Evolutionary conservation across 129 eudicot genomes (phyloP), one percentile per base, ranked within the genome.

Genomic region (Flaveria sonorensis): DNA sequence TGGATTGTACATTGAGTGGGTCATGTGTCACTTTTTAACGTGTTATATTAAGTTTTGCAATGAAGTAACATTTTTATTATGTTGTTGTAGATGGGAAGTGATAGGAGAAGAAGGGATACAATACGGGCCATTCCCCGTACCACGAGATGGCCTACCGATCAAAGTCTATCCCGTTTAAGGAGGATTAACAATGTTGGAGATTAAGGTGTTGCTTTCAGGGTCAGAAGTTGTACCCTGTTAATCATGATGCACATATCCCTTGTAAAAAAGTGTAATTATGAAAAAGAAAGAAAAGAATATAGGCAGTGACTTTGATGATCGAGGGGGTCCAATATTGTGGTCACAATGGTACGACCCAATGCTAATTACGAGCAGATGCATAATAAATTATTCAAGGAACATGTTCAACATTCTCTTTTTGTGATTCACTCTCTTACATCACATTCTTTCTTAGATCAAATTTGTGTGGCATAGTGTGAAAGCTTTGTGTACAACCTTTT

Each of bases 61-160:
- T 0, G 3, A 12, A 18, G 28, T 52, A 23, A 56, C 18, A 24
- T 7, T 45, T 77, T 10, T 19, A 3, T 59, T 70, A 10, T 47
- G 60, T 30, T 72, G 10, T 3, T 68, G 79, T 73, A 92, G 97
- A 76, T 92, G 97, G 97, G 82, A 86, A 71, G 91, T 83, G 52
- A 80, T 81, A 1, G 96, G 97, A 62, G 90, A 83, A 56, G 88
- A 87, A 0, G 97, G 91, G 23, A 81, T 92, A 70, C 90, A 92
- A 53, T 89, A 92, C 30, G 96, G 83, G 32, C 97, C 97, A 7
- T 92, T 92, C 55, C 97, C 96, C 0, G 87, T 92, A 26, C 97
- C 96, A 7, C 88, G 50, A 76, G 81, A 79, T 45, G 97, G 97
- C 8, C 80, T 89, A 45, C 97, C 93, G 0, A 81, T 92, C 23